Conservation (phyloP, 768 basidiomycete genomes). For the Xanthoconium purpureum region DNA sequence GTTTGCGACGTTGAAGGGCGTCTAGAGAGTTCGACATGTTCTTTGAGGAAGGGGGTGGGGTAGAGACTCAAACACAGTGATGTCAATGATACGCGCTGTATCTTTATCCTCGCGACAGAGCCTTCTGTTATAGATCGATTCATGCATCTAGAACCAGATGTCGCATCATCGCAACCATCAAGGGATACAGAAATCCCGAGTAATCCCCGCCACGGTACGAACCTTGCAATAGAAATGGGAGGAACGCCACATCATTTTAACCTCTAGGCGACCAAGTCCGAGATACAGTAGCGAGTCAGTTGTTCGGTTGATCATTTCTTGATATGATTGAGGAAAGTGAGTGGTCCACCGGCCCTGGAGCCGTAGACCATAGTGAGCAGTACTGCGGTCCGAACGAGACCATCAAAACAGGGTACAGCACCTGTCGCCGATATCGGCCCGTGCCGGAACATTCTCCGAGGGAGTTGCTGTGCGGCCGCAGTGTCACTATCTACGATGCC, state of each 20-base stretch:
- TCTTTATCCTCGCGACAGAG: constrained; percentile 10
- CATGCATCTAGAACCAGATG: constrained; percentile 1
- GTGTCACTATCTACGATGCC: constrained; percentile 22
- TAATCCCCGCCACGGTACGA: neutral
- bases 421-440: constrained; percentile 10
- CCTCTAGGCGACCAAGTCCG: neutral
- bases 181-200: neutral
- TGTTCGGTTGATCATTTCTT: neutral
- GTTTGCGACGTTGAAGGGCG: constrained; percentile 9
- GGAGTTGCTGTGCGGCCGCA: constrained; percentile 1
- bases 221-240: neutral
- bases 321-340: neutral
- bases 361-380: neutral
- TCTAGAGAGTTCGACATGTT: constrained; percentile 11
- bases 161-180: constrained; percentile 8
- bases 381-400: neutral
- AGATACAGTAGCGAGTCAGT: neutral
- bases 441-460: constrained; percentile 2
- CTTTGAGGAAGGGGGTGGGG: neutral
- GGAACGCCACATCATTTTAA: neutral
- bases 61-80: neutral
- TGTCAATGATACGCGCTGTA: neutral
- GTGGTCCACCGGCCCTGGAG: neutral
- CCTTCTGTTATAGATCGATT: neutral
- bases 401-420: too few species aligned